Evolutionary conservation across 2,329 filamentous ascomycete genomes (phyloP).

Genomic region (Aspergillus viridinutans): DNA sequence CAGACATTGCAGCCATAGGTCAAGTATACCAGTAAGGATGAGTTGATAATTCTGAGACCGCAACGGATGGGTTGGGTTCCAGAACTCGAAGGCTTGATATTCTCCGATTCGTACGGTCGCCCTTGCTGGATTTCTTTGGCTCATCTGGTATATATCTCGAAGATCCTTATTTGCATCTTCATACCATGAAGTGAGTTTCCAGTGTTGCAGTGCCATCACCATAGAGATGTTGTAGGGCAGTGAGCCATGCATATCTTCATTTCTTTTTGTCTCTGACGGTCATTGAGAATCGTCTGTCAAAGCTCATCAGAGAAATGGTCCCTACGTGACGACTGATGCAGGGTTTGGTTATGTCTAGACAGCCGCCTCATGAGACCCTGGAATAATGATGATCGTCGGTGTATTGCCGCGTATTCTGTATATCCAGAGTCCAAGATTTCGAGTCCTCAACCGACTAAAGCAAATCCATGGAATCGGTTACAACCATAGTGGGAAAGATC

Average conservation of each 20-base stretch:
- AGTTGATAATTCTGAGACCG: constrained; percentile 14
- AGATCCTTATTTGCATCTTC: not conserved
- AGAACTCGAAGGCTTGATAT: not conserved
- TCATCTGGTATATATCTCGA: not conserved
- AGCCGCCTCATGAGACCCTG: not conserved
- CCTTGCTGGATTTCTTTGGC: not conserved
- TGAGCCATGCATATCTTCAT: not conserved
- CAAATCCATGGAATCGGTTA: not conserved
- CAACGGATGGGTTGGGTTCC: constrained; percentile 5
- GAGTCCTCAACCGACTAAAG: not conserved
- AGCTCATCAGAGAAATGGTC: not conserved
- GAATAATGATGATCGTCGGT: not conserved
- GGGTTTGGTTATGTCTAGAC: not conserved
- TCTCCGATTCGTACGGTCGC: not conserved
- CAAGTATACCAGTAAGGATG: not conserved
- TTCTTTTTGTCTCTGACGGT: not conserved
- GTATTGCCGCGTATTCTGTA: not conserved
- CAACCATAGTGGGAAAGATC: too few species aligned
- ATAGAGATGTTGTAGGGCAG: not conserved
- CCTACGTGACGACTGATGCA: not conserved
- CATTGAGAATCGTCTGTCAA: not conserved
- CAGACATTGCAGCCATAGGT: not conserved
- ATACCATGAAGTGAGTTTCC: not conserved
- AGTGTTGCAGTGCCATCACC: not conserved
- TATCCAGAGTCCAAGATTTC: not conserved